These are phyloP conservation scores for Echium plantagineum DNA, from an alignment of 257 asterid genomes.

Conservation along the genomic window DNA sequence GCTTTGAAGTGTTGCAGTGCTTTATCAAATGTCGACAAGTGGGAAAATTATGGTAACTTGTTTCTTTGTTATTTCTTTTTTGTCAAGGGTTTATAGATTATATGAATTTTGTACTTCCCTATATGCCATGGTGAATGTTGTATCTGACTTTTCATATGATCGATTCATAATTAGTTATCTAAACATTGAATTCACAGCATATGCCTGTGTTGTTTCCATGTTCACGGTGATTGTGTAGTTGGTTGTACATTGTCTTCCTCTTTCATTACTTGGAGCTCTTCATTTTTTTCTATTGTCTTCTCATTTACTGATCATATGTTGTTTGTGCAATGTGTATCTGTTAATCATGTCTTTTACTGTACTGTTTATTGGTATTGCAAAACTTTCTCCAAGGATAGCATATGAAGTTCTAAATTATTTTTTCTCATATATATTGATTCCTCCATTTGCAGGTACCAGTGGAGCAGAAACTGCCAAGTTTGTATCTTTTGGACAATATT, in stretches of 20 bases:
- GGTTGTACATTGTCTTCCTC: slow-evolving; percentile 4
- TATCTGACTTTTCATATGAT: neutral
- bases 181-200: neutral
- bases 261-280: slow-evolving; percentile 14
- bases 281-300: neutral
- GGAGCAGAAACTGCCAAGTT: too few species aligned
- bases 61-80: too few species aligned
- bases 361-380: neutral
- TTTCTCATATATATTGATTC: neutral
- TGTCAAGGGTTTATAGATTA: too few species aligned
- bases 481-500: too few species aligned
- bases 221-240: slow-evolving; percentile 1
- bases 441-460: too few species aligned
- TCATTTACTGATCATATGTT: too few species aligned
- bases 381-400: neutral
- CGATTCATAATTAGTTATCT: neutral
- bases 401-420: slow-evolving; percentile 2
- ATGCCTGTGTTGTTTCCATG: neutral
- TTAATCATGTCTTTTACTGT: too few species aligned
- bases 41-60: too few species aligned
- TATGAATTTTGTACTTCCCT: neutral
- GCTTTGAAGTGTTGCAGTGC: too few species aligned
- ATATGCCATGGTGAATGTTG: neutral
- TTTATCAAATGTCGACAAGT: too few species aligned
- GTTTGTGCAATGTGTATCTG: too few species aligned